These are phyloP conservation scores for Candida gigantensis DNA, from an alignment of 1,139 yeast genomes.

Conservation along the genomic window DNA sequence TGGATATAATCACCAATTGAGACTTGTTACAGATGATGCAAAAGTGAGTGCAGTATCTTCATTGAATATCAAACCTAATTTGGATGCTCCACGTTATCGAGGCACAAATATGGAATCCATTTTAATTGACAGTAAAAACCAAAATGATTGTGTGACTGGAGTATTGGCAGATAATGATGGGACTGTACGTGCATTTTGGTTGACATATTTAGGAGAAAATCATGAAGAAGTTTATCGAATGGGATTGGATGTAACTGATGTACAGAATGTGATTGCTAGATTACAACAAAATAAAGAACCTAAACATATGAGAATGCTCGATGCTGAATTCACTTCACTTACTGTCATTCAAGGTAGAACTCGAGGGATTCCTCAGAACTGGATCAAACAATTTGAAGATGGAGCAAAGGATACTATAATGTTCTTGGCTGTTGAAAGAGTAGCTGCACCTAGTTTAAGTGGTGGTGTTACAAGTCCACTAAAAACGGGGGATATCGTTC, in stretches of 20 bases:
- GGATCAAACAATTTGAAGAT: conserved; percentile 72
- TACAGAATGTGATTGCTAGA: conserved; percentile 55
- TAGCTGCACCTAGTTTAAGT: conserved; percentile 51
- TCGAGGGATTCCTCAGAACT: conserved; percentile 80
- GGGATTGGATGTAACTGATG: conserved; percentile 78
- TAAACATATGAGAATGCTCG: conserved; percentile 62
- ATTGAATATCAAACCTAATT: conserved; percentile 69
- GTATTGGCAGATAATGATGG: conserved; percentile 79
- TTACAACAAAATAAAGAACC: conserved; percentile 58
- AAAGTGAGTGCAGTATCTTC: conserved; percentile 76
- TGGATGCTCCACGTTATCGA: conserved; percentile 74
- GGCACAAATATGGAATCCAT: conserved; percentile 83
- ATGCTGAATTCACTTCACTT: conserved; percentile 73
- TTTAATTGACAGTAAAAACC: conserved; percentile 69
- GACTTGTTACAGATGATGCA: conserved; percentile 75
- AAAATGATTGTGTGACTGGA: conserved; percentile 80
- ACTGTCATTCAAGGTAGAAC: conserved; percentile 78
- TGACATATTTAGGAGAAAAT: conserved; percentile 75
- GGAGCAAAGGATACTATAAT: conserved; percentile 63
- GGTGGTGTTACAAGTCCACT: conserved; percentile 31
- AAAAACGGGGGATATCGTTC: conserved; percentile 67
- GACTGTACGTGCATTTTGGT: conserved; percentile 79
- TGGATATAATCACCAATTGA: conserved; percentile 73
- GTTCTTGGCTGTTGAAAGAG: conserved; percentile 70
- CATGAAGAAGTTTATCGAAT: conserved; percentile 68